Conservation (phyloP, 139 green algal genomes). For the Tetratostichococcus sp. region DNA sequence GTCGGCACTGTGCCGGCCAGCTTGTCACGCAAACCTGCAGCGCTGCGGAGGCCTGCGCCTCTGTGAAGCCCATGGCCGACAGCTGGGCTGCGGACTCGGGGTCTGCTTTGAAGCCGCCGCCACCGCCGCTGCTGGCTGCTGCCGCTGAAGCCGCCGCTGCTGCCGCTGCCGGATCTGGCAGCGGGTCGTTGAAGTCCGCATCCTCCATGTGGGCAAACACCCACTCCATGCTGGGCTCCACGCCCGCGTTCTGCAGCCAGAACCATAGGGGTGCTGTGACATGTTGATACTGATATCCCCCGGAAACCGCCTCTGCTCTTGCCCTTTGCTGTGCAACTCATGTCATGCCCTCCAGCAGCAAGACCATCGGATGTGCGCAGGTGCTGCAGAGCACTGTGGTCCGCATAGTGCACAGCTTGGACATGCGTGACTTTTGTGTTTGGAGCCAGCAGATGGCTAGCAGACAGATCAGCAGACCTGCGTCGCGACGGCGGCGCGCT, state of each 20-base stretch:
- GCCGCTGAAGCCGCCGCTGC: neutral
- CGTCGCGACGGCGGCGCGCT: constrained; percentile 65
- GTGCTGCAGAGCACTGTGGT: too few species aligned
- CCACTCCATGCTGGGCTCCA: constrained; percentile 89
- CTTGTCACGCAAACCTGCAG: too few species aligned
- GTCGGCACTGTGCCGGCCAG: too few species aligned
- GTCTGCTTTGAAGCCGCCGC: constrained; percentile 18
- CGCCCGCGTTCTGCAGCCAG: constrained; percentile 48
- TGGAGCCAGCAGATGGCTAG: too few species aligned
- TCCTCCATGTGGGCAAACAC: constrained; percentile 92
- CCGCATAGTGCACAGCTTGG: too few species aligned
- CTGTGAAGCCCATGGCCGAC: constrained; percentile 79
- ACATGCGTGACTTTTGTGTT: too few species aligned
- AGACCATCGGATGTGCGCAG: too few species aligned
- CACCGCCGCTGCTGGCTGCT: neutral
- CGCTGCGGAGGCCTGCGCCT: constrained; percentile 50
- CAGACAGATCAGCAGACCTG: too few species aligned
- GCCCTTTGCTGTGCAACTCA: neutral
- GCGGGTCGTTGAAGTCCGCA: constrained; percentile 79
- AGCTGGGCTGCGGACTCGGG: constrained; percentile 61
- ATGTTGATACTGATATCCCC: too few species aligned
- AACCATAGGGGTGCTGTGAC: neutral
- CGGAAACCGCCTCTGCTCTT: too few species aligned
- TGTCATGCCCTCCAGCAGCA: neutral
- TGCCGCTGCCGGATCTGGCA: constrained; percentile 26